Evolutionary conservation across 106 monocot genomes (phyloP), one percentile per base, ranked within the genome.

Genomic region (Apostasia ramifera): DNA sequence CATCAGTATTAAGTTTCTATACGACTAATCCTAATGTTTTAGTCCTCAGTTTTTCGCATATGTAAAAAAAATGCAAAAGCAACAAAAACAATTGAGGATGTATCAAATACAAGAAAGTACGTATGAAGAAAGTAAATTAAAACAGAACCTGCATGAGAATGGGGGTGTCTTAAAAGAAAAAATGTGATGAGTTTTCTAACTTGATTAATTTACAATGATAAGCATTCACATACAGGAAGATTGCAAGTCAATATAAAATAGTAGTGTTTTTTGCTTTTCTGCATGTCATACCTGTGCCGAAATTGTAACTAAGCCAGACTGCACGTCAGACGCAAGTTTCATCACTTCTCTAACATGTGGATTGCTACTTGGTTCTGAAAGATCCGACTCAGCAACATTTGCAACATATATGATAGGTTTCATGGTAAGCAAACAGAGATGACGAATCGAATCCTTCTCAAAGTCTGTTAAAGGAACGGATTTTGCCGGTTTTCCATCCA

Each of bases 381-480:
- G 81, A 65, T 90, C 98, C 37, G 93, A 84, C 70, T 99, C 98
- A 48, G 98, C 85, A 47, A 99, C 98, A 76, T 99, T 99, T 52
- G 98, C 98, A 39, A 99, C 88, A 79, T 90, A 99, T 74, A 93
- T 93, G 10, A 90, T 74, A 66, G 98, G 98, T 68, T 99, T 99
- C 98, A 99, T 90, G 3, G 98, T 99, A 39, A 99, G 89, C 65
- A 99, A 79, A 72, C 90, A 93, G 14, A 99, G 85, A 41, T 99
- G 98, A 1, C 61, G 77, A 71, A 99, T 82, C 66, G 90, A 85
- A 58, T 99, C 93, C 76, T 81, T 93, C 78, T 93, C 98, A 56
- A 90, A 69, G 67, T 93, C 93, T 68, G 81, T 78, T 69, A 99
- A 61, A 47, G 80, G 50, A 82, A 88, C 93, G 44, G 93, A 90